Conservation (phyloP, 2,329 filamentous ascomycete genomes). For the Aspergillus caelatus region DNA sequence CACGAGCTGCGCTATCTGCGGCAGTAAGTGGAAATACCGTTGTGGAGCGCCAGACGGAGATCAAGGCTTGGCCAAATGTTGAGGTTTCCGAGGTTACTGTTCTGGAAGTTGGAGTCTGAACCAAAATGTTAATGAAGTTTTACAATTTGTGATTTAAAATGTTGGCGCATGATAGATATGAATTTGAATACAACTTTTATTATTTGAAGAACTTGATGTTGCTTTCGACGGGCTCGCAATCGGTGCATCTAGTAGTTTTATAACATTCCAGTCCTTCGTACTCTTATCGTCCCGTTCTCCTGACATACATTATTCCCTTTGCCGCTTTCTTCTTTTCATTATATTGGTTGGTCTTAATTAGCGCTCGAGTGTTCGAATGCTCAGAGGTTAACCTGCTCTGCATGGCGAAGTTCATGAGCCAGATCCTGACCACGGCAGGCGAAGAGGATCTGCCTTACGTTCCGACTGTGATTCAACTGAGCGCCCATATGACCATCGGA, state of each 20-base stretch:
- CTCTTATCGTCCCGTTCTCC: fast-evolving
- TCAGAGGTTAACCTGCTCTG: too few relatives aligned
- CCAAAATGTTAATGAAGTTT: background rate
- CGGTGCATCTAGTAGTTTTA: background rate
- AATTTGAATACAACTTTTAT: background rate
- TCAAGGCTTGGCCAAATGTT: background rate
- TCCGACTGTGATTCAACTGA: too few relatives aligned
- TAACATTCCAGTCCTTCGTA: background rate
- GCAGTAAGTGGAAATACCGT: background rate
- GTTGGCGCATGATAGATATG: background rate
- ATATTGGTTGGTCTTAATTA: too few relatives aligned
- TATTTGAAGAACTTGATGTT: background rate
- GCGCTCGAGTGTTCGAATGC: too few relatives aligned
- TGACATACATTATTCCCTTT: too few relatives aligned
- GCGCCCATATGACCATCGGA: too few relatives aligned
- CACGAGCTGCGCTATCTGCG: background rate
- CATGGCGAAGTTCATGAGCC: too few relatives aligned
- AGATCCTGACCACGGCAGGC: too few relatives aligned
- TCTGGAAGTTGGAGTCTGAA: background rate
- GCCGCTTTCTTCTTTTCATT: too few relatives aligned
- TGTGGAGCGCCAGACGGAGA: background rate
- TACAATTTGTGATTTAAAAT: background rate
- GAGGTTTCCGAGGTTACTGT: background rate
- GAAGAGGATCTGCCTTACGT: too few relatives aligned
- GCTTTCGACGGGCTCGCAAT: background rate